These are phyloP conservation scores for Cyclocybe cylindracea DNA, from an alignment of 768 basidiomycete genomes.

Conservation along the genomic window DNA sequence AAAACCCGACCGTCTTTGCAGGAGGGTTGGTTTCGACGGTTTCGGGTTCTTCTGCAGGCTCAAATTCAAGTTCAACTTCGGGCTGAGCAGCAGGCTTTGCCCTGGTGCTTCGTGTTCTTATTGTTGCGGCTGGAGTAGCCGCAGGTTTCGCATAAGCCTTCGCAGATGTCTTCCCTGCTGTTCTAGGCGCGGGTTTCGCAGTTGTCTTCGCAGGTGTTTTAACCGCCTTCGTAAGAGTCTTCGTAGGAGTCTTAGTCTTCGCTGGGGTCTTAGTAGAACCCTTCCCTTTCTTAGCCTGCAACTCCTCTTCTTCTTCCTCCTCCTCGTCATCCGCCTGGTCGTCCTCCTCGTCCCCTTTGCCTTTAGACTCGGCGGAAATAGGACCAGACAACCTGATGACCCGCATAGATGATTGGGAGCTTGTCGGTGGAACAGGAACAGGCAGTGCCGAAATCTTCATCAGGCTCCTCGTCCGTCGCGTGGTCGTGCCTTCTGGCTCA, in stretches of 20 bases:
- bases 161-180: neutral
- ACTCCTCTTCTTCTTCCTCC: neutral
- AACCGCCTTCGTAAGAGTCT: neutral
- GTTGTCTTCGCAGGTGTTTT: slow-evolving; percentile 8
- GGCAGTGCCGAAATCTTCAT: slow-evolving; percentile 23
- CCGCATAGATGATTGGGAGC: neutral
- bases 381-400: neutral
- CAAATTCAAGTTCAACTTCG: neutral
- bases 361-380: neutral
- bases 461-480: slow-evolving; percentile 9
- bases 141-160: slow-evolving; percentile 2
- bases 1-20: slow-evolving; percentile 4
- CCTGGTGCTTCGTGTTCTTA: slow-evolving; percentile 2
- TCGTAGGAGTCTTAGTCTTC: neutral
- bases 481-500: neutral
- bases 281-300: neutral
- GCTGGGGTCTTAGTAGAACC: neutral
- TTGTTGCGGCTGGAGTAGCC: neutral
- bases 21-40: neutral
- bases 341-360: slow-evolving; percentile 6
- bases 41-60: neutral
- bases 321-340: neutral
- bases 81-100: neutral
- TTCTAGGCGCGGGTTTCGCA: neutral
- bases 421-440: slow-evolving; percentile 17